A percentile compares a stretch with the other conserved stretches of the same genome.
phyloP scores from a whole-genome alignment of 768 basidiomycete species.

The Pholiota microspora region DNA sequence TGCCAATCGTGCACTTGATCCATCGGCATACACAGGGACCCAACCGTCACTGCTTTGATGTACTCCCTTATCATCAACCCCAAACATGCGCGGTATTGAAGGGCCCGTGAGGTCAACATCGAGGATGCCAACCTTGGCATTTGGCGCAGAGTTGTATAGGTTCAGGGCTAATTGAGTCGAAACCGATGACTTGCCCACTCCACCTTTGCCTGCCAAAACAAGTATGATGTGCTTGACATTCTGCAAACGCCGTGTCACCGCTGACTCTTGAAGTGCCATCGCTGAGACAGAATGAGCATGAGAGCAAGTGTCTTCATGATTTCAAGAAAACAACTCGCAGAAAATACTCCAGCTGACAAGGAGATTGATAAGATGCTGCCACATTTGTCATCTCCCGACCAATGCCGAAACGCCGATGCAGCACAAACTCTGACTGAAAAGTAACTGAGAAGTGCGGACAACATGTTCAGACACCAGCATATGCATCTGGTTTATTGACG shows the following conservation, averaged over 20 bases:
- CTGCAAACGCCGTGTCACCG: constrained; percentile 68
- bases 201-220: constrained; percentile 95
- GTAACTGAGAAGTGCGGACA: background rate
- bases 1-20: constrained; percentile 64
- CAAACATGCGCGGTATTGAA: constrained; percentile 94
- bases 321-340: constrained; percentile 8
- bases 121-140: constrained; percentile 78
- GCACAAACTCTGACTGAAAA: background rate
- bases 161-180: constrained; percentile 89
- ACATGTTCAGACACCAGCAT: background rate
- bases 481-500: background rate
- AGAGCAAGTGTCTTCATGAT: constrained; percentile 10
- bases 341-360: constrained; percentile 10
- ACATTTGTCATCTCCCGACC: constrained; percentile 17
- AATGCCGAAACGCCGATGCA: constrained; percentile 2
- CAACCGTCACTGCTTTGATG: constrained; percentile 95
- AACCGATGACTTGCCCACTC: constrained; percentile 98
- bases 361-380: constrained; percentile 17
- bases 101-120: constrained; percentile 95
- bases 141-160: constrained; percentile 68
- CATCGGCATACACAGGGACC: constrained; percentile 98
- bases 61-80: constrained; percentile 81
- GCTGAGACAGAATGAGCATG: constrained; percentile 14
- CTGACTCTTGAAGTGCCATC: constrained; percentile 43
- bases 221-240: constrained; percentile 84